phyloP scores from a whole-genome alignment of 257 asterid species.

The Lantana camara region DNA sequence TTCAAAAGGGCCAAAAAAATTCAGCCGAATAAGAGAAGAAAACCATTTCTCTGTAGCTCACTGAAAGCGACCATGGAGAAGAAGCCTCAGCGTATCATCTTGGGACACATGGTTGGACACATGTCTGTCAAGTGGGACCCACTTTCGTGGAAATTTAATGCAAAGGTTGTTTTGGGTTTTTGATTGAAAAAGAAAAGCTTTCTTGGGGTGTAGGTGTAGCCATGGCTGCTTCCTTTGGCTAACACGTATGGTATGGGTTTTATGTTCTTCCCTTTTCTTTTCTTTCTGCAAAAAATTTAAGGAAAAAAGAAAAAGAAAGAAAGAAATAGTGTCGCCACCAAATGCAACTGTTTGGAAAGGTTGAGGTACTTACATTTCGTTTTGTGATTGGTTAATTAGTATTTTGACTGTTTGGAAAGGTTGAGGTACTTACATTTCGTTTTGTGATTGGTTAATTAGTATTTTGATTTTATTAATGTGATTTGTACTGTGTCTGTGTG shows the following conservation, averaged over 20 bases:
- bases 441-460: constrained; percentile 19
- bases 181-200: constrained; percentile 16
- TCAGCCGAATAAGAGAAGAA: constrained; percentile 4
- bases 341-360: constrained; percentile 34
- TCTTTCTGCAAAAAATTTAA: no score
- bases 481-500: neutral
- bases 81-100: neutral
- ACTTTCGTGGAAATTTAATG: constrained; percentile 21
- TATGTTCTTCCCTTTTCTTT: constrained; percentile 9
- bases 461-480: neutral
- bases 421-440: constrained; percentile 40
- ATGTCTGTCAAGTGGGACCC: constrained; percentile 39
- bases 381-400: constrained; percentile 20
- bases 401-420: constrained; percentile 38
- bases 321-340: neutral
- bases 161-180: constrained; percentile 26
- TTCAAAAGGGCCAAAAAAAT: neutral
- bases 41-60: neutral
- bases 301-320: neutral
- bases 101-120: constrained; percentile 31
- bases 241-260: constrained; percentile 38
- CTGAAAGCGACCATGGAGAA: constrained; percentile 1
- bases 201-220: constrained; percentile 22
- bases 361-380: constrained; percentile 40
- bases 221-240: constrained; percentile 26